Evolutionary conservation across 441 rosid genomes (phyloP), one percentile per base, ranked within the genome.

Genomic region (Bruguiera hainesii): DNA sequence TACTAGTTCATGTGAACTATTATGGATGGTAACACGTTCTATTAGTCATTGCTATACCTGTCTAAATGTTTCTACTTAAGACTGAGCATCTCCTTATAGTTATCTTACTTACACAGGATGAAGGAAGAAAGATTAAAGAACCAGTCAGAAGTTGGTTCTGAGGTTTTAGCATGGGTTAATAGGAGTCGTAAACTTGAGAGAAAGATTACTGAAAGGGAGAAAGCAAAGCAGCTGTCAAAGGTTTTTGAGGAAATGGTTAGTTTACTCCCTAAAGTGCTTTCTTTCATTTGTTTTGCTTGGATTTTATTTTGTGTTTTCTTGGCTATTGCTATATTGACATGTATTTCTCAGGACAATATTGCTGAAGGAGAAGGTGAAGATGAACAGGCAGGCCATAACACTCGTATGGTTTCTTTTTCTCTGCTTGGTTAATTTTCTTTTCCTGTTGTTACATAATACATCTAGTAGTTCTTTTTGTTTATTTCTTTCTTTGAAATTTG

Each of bases 211-310:
- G 95, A 85, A 67, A 96, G 84, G 80, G 84, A 88, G 81, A 92
- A 86, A 76, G 96, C 93, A 59, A 77, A 80, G 76, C 93, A 85
- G 80, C 89, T 86, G 53, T 90, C 96, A 6, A 90, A 79, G 80
- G 63, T 79, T 73, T 90, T 95, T 81, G 98, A 92, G 84, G 98
- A 95, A 83, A 96, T 89, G 88, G 99, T 95, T 30, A 30, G 71
- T 74, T 48, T 68, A 33, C 28, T 31, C 23, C 42, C n/a, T 18
- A 23, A 20, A 25, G 1, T 37, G 19, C 58, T 56, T 71, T 37
- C 29, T 58, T 71, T 55, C 31, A 39, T 71, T 50, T 75, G 35
- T 52, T 6, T 69, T 55, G 20, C 71, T 20, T 70, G 16, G 21
- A 39, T 69, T 61, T 67, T 21, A 46, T 70, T 67, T 58, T 29